phyloP scores from a whole-genome alignment of 2,329 filamentous ascomycete species.

The Neofusicoccum parvum region DNA sequence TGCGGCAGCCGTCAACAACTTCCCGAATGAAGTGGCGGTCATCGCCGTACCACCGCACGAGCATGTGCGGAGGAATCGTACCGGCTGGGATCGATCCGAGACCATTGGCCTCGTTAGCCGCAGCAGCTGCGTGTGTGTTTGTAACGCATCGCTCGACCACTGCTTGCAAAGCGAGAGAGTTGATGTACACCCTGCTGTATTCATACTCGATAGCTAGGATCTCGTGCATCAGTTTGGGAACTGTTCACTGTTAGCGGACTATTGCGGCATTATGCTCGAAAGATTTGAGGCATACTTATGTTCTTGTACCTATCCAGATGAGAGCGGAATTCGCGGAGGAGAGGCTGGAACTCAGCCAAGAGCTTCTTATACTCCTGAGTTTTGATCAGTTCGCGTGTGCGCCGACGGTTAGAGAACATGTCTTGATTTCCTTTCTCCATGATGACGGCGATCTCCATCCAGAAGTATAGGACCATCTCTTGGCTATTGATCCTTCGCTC shows the following conservation, averaged over 20 bases:
- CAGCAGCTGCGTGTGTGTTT: constrained; percentile 59
- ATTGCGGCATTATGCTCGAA: not conserved
- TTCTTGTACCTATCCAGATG: constrained; percentile 71
- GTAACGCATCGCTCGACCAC: constrained; percentile 91
- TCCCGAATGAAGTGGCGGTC: constrained; percentile 66
- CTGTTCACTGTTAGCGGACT: constrained; percentile 32
- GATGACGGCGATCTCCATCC: constrained; percentile 88
- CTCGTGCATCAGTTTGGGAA: constrained; percentile 63
- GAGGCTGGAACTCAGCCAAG: constrained; percentile 78
- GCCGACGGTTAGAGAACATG: constrained; percentile 82
- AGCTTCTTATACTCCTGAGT: constrained; percentile 80
- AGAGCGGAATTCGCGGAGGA: constrained; percentile 75
- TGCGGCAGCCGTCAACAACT: constrained; percentile 76
- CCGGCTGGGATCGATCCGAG: constrained; percentile 29
- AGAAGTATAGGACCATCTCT: constrained; percentile 73
- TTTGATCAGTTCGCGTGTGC: constrained; percentile 86
- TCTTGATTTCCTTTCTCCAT: constrained; percentile 91
- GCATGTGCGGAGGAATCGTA: constrained; percentile 48
- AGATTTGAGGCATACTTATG: not conserved
- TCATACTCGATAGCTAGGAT: constrained; percentile 94
- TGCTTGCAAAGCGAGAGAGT: constrained; percentile 89
- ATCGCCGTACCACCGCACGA: constrained; percentile 56
- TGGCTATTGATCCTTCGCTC: constrained; percentile 34
- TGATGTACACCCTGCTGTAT: constrained; percentile 91
- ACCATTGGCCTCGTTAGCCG: constrained; percentile 25